Percentiles rank a stretch among this genome's conserved stretches.
These are phyloP conservation scores for Zymoseptoria pseudotritici DNA, from an alignment of 2,329 filamentous ascomycete species.

Conservation along the genomic window DNA sequence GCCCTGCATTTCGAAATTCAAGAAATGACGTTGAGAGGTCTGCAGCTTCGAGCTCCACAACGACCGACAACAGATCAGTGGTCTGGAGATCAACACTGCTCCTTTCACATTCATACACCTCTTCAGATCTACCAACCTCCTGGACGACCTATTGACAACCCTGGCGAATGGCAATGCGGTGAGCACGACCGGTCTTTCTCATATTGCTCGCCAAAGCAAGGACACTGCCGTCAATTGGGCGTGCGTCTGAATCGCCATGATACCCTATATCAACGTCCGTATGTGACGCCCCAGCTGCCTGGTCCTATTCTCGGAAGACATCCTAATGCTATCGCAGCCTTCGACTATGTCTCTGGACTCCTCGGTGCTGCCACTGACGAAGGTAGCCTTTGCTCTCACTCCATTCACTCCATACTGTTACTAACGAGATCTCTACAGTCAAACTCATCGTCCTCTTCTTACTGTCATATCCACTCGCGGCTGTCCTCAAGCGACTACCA, in stretches of 20 bases:
- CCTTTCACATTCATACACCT: not conserved
- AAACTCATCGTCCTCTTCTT: constrained; percentile 90
- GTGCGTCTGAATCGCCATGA: constrained; percentile 37
- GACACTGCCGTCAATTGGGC: not conserved
- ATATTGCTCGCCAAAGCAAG: not conserved
- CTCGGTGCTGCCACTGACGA: constrained; percentile 60
- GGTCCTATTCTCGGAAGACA: not conserved
- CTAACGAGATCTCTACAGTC: constrained; percentile 48
- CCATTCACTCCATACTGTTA: not conserved
- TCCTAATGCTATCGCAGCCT: constrained; percentile 42
- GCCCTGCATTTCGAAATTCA: not conserved
- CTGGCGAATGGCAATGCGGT: constrained; percentile 1
- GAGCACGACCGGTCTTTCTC: not conserved
- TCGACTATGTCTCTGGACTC: constrained; percentile 49
- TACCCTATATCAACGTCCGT: constrained; percentile 59
- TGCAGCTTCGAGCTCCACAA: not conserved
- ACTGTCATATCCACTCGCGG: constrained; percentile 85
- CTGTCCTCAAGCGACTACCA: constrained; percentile 78
- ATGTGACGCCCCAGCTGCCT: constrained; percentile 23
- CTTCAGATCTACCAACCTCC: not conserved
- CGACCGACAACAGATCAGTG: not conserved
- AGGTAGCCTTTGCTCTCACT: constrained; percentile 35
- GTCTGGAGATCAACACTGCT: not conserved
- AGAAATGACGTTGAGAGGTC: not conserved
- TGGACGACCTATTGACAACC: not conserved